phyloP scores from a whole-genome alignment of 1,139 yeast genomes.

The Candida sojae region DNA sequence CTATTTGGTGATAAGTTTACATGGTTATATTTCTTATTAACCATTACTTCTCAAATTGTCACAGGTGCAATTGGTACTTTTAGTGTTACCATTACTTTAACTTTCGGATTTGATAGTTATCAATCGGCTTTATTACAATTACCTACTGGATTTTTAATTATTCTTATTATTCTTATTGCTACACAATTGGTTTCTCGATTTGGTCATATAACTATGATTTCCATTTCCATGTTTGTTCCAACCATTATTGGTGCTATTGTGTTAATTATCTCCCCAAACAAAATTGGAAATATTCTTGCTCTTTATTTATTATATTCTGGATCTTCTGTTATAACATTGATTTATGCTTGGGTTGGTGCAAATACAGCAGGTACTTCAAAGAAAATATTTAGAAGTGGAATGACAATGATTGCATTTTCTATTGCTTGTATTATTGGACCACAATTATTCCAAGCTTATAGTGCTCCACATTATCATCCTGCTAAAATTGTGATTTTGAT shows the following conservation, averaged over 20 bases:
- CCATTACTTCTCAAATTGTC: conserved; percentile 37
- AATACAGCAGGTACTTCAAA: conserved; percentile 41
- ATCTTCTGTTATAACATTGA: conserved; percentile 35
- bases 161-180: conserved; percentile 32
- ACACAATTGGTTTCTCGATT: conserved; percentile 30
- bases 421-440: conserved; percentile 42
- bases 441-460: conserved; percentile 33
- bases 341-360: conserved; percentile 36
- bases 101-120: conserved; percentile 35
- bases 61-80: conserved; percentile 45
- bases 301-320: conserved; percentile 39
- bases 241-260: conserved; percentile 40
- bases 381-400: conserved; percentile 28
- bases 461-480: conserved; percentile 30
- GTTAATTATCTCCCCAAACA: conserved; percentile 25
- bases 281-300: conserved; percentile 34
- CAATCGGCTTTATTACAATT: conserved; percentile 41
- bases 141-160: conserved; percentile 40
- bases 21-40: conserved; percentile 37
- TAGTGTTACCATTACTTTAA: conserved; percentile 39
- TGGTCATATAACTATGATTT: conserved; percentile 28
- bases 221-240: conserved; percentile 34
- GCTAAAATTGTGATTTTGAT: conserved; percentile 39
- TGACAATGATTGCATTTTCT: conserved; percentile 37
- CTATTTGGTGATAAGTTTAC: conserved; percentile 35